Evolutionary conservation across 192 early-diverging fungal species (phyloP), one percentile per base, ranked within the genome.

Genomic region (Podila epigama): DNA sequence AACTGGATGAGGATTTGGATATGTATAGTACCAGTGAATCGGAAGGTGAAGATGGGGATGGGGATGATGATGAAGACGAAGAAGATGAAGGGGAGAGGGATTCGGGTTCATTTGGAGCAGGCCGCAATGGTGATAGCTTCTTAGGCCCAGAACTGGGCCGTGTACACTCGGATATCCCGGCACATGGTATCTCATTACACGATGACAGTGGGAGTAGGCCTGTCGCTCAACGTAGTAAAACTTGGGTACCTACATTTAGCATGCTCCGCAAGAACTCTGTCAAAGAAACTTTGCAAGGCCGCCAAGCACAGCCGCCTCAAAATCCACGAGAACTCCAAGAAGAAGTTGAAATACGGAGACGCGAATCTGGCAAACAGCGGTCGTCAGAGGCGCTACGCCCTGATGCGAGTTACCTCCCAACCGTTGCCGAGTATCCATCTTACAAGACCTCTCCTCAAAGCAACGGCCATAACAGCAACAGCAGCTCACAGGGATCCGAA

Each of bases 1-100:
- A 64, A 29, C 25, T 59, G 39, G 69, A 64, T 28, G 69, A 58
- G 20, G 42, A 34, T 34, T 42, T 67, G 18, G 65, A 67, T 15
- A 18, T 58, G 27, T 54, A 67, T 37, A 63, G 51, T 22, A 10
- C 37, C 5, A 37, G 33, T 39, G 37, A 39, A 16, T 15, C 12
- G 5, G 56, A 58, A 1, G 56, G 36, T 6, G 56, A 36, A 10
- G 31, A 59, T 12, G 29, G 5, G 9, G 58, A 59, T 42, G 20
- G 28, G 1, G 58, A 59, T 7, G 10, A 41, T n/a, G 27, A 22
- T 22, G 39, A 27, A 31, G 27, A 5, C 20, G 18, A 18, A 11
- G 18, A 12, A 0, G 58, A 59, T 1, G 58, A 59, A 13, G 40
- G 39, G 15, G 15, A 59, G 4, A 8, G 33, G 11, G 16, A n/a